These are phyloP conservation scores for Trypanosoma grayi DNA, from an alignment of 208 protist species.

Conservation along the genomic window DNA sequence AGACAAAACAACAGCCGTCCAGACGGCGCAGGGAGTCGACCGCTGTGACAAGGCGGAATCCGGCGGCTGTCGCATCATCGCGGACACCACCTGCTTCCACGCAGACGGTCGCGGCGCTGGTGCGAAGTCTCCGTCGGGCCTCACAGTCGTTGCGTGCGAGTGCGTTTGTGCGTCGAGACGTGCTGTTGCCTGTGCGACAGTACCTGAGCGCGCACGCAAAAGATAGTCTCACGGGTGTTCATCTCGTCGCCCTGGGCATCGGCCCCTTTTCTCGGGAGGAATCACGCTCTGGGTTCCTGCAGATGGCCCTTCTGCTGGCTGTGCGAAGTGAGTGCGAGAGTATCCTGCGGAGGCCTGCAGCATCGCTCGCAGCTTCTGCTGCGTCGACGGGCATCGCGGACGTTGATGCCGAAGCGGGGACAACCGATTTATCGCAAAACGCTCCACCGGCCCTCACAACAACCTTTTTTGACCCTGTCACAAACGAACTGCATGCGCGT, in stretches of 20 bases:
- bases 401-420: neutral
- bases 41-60: neutral
- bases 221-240: slow-evolving; percentile 4
- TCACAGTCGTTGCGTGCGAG: slow-evolving; percentile 9
- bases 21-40: slow-evolving; percentile 4
- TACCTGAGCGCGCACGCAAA: slow-evolving; percentile 9
- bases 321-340: slow-evolving; percentile 25
- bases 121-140: slow-evolving; percentile 24
- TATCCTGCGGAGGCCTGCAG: neutral
- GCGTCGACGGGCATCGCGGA: neutral
- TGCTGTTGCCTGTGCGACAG: slow-evolving; percentile 13
- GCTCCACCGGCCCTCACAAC: neutral
- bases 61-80: neutral
- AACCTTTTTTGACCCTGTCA: slow-evolving; percentile 36
- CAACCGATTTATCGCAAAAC: neutral
- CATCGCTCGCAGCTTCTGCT: neutral
- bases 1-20: slow-evolving; percentile 22
- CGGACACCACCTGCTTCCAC: neutral
- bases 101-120: slow-evolving; percentile 8
- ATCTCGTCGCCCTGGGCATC: slow-evolving; percentile 51
- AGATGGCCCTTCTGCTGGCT: slow-evolving; percentile 51
- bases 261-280: slow-evolving; percentile 40
- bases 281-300: slow-evolving; percentile 38
- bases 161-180: slow-evolving; percentile 13
- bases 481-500: slow-evolving; percentile 22